These are phyloP conservation scores for Penicillium freii DNA, from an alignment of 2,329 filamentous ascomycete genomes.

Conservation along the genomic window DNA sequence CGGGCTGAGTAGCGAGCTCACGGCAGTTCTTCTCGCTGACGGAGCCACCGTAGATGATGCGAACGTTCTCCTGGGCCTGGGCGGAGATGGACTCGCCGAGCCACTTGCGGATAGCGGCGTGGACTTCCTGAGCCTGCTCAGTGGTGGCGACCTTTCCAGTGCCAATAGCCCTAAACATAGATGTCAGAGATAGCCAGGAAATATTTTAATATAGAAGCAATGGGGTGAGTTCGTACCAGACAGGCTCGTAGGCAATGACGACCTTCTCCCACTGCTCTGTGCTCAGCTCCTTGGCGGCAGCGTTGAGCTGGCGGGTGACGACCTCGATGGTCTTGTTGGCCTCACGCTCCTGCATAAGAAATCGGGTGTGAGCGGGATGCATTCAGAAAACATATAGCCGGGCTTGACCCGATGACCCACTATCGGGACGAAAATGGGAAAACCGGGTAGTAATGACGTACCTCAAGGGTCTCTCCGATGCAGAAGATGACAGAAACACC, in stretches of 20 bases:
- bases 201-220: not conserved
- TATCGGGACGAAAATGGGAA: constrained; percentile 18
- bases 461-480: constrained; percentile 89
- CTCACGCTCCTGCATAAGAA: constrained; percentile 66
- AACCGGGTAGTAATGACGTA: constrained; percentile 31
- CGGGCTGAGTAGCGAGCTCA: constrained; percentile 84
- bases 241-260: constrained; percentile 97
- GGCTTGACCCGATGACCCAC: constrained; percentile 20
- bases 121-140: constrained; percentile 89
- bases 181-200: constrained; percentile 6
- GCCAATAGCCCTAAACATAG: constrained; percentile 61
- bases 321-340: constrained; percentile 74
- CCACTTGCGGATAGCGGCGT: constrained; percentile 88
- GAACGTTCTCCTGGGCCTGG: constrained; percentile 78
- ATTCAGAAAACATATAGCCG: constrained; percentile 12
- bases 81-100: constrained; percentile 71
- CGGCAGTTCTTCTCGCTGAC: constrained; percentile 98
- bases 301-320: constrained; percentile 73
- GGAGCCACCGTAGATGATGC: constrained; percentile 94
- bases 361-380: constrained; percentile 28
- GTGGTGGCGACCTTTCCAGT: constrained; percentile 91
- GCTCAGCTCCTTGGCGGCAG: constrained; percentile 65
- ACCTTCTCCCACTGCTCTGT: constrained; percentile 88
- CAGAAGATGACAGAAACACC: constrained; percentile 92
- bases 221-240: constrained; percentile 67